A percentile compares a stretch with the other conserved stretches of the same genome.
These are phyloP conservation scores for Alopecurus myosuroides DNA, from an alignment of 176 grass and related monocot species.

Conservation along the genomic window DNA sequence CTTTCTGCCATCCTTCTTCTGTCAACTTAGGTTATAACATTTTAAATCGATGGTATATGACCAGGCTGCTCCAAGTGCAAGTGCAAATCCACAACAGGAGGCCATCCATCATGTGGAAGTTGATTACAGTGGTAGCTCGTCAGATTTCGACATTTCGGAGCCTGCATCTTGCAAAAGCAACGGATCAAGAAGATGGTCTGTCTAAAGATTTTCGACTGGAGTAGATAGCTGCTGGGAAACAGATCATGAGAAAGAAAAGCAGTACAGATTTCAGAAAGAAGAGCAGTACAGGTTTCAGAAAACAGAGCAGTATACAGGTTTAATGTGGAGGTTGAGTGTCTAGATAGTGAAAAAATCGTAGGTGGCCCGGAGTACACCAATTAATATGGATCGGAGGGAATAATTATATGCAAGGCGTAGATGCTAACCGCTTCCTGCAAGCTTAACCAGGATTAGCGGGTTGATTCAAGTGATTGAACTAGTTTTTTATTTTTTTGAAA, in stretches of 20 bases:
- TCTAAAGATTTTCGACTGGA: not conserved
- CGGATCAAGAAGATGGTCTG: not conserved
- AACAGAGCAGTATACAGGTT: not conserved
- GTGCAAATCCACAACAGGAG: not conserved
- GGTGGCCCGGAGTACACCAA: not conserved
- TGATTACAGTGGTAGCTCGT: not conserved
- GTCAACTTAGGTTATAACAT: not conserved
- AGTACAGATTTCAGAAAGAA: not conserved
- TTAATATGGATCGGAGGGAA: too few species aligned
- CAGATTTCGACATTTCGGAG: not conserved
- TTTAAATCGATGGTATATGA: constrained; percentile 6
- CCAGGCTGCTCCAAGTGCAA: not conserved
- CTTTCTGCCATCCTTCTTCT: not conserved
- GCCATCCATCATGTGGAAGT: not conserved
- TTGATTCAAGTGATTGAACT: not conserved
- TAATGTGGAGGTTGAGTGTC: not conserved
- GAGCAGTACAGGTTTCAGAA: not conserved
- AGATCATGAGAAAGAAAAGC: not conserved
- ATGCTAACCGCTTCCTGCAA: not conserved
- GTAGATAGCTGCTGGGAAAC: not conserved
- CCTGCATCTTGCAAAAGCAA: not conserved
- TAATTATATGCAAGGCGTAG: not conserved
- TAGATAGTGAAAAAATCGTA: not conserved
- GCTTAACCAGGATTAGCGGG: not conserved
- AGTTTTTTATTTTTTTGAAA: too few species aligned